phyloP scores from a whole-genome alignment of 2,329 filamentous ascomycete genomes.

The Daldinia eschscholtzii region DNA sequence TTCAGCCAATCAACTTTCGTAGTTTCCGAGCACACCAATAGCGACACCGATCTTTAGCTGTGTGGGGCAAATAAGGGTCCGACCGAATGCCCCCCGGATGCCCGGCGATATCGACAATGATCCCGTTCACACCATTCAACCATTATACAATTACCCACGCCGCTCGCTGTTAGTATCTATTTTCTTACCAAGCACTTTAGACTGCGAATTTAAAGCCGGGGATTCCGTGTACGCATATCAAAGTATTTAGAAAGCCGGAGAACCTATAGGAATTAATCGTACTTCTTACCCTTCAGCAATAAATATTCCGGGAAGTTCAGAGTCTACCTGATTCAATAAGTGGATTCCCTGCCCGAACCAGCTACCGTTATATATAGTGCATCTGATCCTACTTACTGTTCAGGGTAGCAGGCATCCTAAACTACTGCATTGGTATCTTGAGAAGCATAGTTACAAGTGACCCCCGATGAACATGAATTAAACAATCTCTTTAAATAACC shows the following conservation, averaged over 20 bases:
- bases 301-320: neutral
- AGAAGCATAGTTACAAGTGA: too few species aligned
- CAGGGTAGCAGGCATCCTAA: too few species aligned
- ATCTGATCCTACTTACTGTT: too few species aligned
- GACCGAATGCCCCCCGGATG: conserved; percentile 1
- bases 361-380: too few species aligned
- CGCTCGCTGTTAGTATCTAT: neutral
- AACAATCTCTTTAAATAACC: too few species aligned
- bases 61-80: conserved; percentile 4
- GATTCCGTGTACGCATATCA: neutral
- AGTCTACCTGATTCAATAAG: neutral
- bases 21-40: conserved; percentile 33
- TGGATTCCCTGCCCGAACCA: too few species aligned
- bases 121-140: neutral
- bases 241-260: neutral
- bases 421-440: too few species aligned
- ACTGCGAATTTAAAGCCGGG: conserved; percentile 14
- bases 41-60: neutral
- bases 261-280: neutral
- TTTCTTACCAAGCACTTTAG: neutral
- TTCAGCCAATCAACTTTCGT: conserved; percentile 27
- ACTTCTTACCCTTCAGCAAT: neutral
- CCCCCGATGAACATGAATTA: too few species aligned
- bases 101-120: conserved; percentile 2
- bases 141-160: neutral